Percentiles rank a stretch among this genome's conserved stretches.
Conservation (phyloP, 306 rosid genomes). For the Corylus avellana region DNA sequence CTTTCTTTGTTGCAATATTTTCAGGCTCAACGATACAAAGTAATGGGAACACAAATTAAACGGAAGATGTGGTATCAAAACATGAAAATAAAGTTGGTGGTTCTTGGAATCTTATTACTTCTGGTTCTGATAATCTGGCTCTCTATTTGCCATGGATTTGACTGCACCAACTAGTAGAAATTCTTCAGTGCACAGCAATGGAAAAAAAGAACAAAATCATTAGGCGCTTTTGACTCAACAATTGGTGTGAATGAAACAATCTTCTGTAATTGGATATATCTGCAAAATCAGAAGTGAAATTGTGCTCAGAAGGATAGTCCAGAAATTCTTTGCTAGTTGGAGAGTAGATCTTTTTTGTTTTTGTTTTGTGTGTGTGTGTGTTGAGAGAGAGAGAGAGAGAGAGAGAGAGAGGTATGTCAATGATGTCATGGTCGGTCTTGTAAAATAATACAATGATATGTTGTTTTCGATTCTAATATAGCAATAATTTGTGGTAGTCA, state of each 20-base stretch:
- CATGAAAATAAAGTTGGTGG: slow-evolving; percentile 88
- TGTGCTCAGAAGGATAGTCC: slow-evolving; percentile 22
- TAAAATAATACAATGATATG: slow-evolving; percentile 33
- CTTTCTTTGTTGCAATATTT: slow-evolving; percentile 29
- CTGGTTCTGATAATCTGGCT: slow-evolving; percentile 83
- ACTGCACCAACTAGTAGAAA: slow-evolving; percentile 67
- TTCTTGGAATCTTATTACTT: slow-evolving; percentile 70
- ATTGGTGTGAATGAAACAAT: slow-evolving; percentile 16
- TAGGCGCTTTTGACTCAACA: slow-evolving; percentile 9
- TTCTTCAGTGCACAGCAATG: slow-evolving; percentile 27
- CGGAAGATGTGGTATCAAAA: slow-evolving; percentile 97
- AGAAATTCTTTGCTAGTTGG: slow-evolving; percentile 1
- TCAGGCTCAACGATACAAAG: slow-evolving; percentile 80
- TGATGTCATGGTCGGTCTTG: slow-evolving; percentile 30
- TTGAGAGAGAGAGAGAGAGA: slow-evolving; percentile 20
- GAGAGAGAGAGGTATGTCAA: slow-evolving; percentile 8
- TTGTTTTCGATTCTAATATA: slow-evolving; percentile 28
- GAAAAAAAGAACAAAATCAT: slow-evolving; percentile 13
- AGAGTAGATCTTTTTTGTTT: not conserved
- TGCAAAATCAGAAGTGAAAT: slow-evolving; percentile 4
- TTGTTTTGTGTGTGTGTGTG: not conserved
- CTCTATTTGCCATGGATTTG: slow-evolving; percentile 85
- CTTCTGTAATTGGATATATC: not conserved
- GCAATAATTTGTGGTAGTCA: slow-evolving; percentile 13
- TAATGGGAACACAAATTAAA: slow-evolving; percentile 64